A percentile compares a stretch with the other conserved stretches of the same genome.
Conservation (phyloP, 306 rosid species). For the Lotus japonicus region DNA sequence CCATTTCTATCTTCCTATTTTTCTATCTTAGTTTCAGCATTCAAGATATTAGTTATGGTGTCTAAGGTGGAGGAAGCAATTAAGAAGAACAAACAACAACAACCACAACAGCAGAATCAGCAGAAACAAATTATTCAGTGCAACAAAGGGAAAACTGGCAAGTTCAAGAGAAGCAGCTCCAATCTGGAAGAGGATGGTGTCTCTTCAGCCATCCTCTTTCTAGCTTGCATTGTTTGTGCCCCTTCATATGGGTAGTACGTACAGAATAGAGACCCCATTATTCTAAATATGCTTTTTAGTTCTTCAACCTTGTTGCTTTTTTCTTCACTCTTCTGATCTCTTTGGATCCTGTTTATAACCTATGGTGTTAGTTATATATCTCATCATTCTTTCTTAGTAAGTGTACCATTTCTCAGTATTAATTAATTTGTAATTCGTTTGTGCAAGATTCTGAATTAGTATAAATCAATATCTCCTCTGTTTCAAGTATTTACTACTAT, state of each 20-base stretch:
- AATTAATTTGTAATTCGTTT: conserved; percentile 15
- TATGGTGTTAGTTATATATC: not conserved
- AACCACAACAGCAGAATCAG: conserved; percentile 24
- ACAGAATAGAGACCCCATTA: not conserved
- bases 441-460: not conserved
- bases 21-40: not conserved
- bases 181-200: conserved; percentile 74
- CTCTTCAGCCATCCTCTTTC: conserved; percentile 88
- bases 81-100: conserved; percentile 48
- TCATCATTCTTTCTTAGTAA: conserved; percentile 1
- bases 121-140: conserved; percentile 70
- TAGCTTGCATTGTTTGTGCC: conserved; percentile 90
- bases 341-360: conserved; percentile 1
- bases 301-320: not conserved
- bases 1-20: not conserved
- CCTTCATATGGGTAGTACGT: conserved; percentile 44
- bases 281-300: not conserved
- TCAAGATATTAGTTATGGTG: conserved; percentile 39
- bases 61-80: conserved; percentile 71
- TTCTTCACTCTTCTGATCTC: not conserved
- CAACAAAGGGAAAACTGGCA: conserved; percentile 67
- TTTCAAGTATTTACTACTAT: not conserved
- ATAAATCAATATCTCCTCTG: not conserved
- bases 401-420: not conserved
- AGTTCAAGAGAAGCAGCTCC: conserved; percentile 88